Base-by-base conservation (phyloP, 176 grass and related monocot species). In the Eragrostis curvula region DNA sequence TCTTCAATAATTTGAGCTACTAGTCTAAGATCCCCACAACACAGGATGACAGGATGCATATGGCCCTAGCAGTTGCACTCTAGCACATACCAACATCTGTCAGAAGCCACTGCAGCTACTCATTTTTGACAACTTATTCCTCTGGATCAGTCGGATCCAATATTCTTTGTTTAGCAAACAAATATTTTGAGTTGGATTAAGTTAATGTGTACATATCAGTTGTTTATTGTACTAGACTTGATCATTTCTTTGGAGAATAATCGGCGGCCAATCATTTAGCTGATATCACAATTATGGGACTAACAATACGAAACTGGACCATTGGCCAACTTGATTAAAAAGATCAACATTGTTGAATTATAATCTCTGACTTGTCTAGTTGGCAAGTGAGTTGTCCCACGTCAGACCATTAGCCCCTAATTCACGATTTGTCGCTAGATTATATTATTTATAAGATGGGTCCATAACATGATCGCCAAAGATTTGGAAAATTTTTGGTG, bases 1-100 rank as follows among this genome's bases (percentile, higher is more conserved):
- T 73, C 73, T 72, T 63, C 73, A 78, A 86, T 86, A 90, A 78
- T 86, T 82, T 86, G 66, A 78, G 59, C 73, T 90, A 86, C 66
- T 78, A 68, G 79, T 86, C 16, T 12, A 48, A 67, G 73, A 82
- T 72, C 66, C 88, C 63, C 30, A 20, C 64, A 55, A 7, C 32
- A 70, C 27, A 65, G 68, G 82, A 81, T 58, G 56, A 53, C n/a
- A n/a, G n/a, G n/a, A n/a, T n/a, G n/a, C n/a, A n/a, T 18, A 12
- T 67, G 78, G 74, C 15, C 28, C 18, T 51, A 51, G 65, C 64
- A 70, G 47, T 66, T 78, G 56, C 46, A 56, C 56, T 66, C 45
- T 39, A 78, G 36, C 36, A 72, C 80, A 61, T 28, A 66, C 66
- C 77, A 74, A 50, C 68, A 84, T n/a, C 53, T 66, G 73, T 82